Evolutionary conservation across 768 basidiomycete genomes (phyloP), one percentile per base, ranked within the genome.

Genomic region (Russula emetica): DNA sequence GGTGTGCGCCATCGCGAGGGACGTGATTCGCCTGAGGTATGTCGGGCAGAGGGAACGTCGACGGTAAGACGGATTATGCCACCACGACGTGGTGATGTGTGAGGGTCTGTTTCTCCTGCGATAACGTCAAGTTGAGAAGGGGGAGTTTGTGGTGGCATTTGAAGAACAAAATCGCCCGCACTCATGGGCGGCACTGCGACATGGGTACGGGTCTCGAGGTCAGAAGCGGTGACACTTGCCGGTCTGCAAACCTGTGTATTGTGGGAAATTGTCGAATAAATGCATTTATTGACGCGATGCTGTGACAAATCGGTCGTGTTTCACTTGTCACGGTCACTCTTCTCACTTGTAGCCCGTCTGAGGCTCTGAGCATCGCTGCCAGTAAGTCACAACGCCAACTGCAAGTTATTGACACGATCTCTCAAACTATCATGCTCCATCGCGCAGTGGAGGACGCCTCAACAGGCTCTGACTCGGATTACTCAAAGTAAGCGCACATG

Each of bases 401-500:
- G 5, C 53, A 30, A 30, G 18, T 38, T 24, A 40, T 64, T 63
- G 51, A 54, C 53, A 22, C 42, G 7, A 54, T 61, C 16, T 45
- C 30, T 55, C 53, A 47, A 47, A 55, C 6, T 22, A 36, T 28
- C 51, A 77, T 79, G 76, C 69, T 77, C 66, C 73, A 72, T 62
- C 75, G 71, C 45, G 66, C 75, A 87, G 88, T 92, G 86, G 90
- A 92, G 71, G 90, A 92, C 66, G 78, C 85, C n/a, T 91, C 90
- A 42, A 90, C 93, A 3, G 94, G 93, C 53, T 95, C 94, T 16
- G 94, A 96, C 73, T 94, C 92, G 36, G 94, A 96, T 72, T 96
- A 97, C 74, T 92, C 94, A 66, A 96, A 93, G 94, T 95, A 70
- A 73, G 86, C 74, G 44, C 58, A 58, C 36, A 20, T 34, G 24